Evolutionary conservation across 83 land plant species (phyloP).

Genomic region (Larix sibirica): DNA sequence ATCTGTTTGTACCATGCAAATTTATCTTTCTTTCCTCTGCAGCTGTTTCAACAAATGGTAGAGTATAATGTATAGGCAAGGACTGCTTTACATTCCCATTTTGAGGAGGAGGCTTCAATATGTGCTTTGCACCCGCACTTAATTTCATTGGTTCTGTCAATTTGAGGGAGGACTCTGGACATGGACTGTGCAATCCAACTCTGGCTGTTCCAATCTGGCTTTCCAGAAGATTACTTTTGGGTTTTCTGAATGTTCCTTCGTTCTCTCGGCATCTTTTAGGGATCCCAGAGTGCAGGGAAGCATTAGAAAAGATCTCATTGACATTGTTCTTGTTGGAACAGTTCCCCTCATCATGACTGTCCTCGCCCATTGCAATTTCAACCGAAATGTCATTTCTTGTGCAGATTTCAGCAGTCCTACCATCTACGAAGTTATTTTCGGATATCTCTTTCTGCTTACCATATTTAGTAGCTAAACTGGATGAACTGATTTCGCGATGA

Average conservation of each 20-base stretch:
- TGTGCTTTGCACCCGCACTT: conserved; percentile 5
- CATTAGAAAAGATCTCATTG: neutral
- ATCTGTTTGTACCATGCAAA: neutral
- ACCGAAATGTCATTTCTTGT: neutral
- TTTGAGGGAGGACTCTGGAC: neutral
- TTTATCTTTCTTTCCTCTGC: neutral
- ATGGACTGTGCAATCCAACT: neutral
- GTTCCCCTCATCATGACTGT: neutral
- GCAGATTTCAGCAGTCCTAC: neutral
- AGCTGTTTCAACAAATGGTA: neutral
- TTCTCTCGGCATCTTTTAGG: neutral
- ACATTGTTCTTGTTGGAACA: neutral
- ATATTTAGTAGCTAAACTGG: conserved; percentile 4
- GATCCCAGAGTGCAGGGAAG: neutral
- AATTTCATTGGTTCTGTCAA: neutral
- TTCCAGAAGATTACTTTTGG: neutral
- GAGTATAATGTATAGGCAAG: neutral
- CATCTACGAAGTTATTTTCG: neutral
- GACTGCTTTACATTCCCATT: neutral
- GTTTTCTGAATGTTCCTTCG: neutral
- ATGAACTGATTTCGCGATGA: neutral
- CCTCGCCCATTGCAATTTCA: neutral
- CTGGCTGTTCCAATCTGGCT: neutral
- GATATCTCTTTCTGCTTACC: neutral
- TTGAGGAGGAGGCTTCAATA: neutral